Conservation (phyloP, 371 early-diverging fungal species). For the Choanephora cucurbitarum region DNA sequence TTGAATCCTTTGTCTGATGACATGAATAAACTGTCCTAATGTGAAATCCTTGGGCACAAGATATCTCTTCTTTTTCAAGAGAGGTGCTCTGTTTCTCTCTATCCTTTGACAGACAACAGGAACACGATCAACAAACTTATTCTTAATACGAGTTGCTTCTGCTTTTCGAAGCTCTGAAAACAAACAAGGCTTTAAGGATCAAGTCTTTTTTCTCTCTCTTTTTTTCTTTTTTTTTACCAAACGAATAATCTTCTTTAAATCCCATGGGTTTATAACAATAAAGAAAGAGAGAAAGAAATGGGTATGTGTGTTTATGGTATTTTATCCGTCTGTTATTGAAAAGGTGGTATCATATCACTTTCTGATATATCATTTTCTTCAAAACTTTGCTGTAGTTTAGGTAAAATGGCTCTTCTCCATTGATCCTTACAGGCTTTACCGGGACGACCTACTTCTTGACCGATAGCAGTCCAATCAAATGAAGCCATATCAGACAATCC, state of each 20-base stretch:
- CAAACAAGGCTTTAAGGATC: no score
- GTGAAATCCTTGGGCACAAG: constrained; percentile 96
- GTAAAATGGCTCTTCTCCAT: constrained; percentile 45
- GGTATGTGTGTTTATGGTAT: no score
- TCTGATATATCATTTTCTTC: not conserved
- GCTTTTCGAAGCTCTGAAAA: constrained; percentile 95
- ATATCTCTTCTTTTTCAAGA: constrained; percentile 98
- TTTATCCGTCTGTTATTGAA: no score
- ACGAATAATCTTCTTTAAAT: no score
- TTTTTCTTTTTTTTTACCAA: not conserved
- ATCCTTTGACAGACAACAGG: constrained; percentile 97
- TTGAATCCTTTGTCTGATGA: constrained; percentile 92
- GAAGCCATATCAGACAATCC: constrained; percentile 37
- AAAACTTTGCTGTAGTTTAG: constrained; percentile 15
- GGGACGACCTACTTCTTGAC: constrained; percentile 23
- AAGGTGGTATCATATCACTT: no score
- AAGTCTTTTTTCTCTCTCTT: not conserved
- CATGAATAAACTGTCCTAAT: constrained; percentile 97
- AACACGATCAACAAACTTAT: constrained; percentile 97
- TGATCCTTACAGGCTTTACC: constrained; percentile 51
- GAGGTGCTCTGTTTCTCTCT: constrained; percentile 93
- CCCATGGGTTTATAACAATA: no score
- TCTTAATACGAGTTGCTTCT: constrained; percentile 94
- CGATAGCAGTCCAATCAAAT: constrained; percentile 38
- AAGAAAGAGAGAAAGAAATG: no score